Evolutionary conservation across 805 yeast genomes (phyloP), one percentile per base, ranked within the genome.

Genomic region (Debaryomyces tyrocola): DNA sequence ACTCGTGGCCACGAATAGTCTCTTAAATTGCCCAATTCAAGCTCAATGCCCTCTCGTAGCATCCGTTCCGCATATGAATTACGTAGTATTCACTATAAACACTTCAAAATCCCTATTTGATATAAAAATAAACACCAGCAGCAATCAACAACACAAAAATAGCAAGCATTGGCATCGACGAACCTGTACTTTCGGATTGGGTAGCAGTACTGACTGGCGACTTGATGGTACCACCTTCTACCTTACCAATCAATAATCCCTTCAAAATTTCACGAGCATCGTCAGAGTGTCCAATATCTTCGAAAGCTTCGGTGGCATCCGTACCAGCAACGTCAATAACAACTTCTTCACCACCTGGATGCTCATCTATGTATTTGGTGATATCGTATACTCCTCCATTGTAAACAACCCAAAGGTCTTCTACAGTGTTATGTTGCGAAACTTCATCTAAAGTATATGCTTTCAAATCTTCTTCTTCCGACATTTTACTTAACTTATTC

Each of bases 281-380:
- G 52, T 91, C 97, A 31, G 98, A 90, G 72, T 94, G 99, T 31
- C 99, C 99, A 63, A 94, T 91, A 62, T 90, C 96, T 55, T 73
- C 66, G 52, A 73, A 73, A 2, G 74, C 76, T 55, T 70, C 77
- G 41, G 77, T 73, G 43, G 76, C 75, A 54, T 73, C 77, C 12
- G 62, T 58, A 24, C 77, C 77, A 20, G 75, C 77, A 44, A 59
- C 62, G 54, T 73, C 78, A 41, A 64, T 61, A 45, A 73, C 61
- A 40, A 73, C 77, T 58, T 73, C 78, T 55, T 73, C 77, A 43
- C 78, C 78, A 56, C 78, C 77, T 8, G 77, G 77, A 57, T 73
- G 77, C 56, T 71, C 70, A 57, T 78, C 75, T 50, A 77, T 63
- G 58, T 77, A 73, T 41, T 51, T 53, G 34, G 73, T 50, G 41